These are phyloP conservation scores for Plantago major DNA, from an alignment of 257 asterid genomes.

Conservation along the genomic window DNA sequence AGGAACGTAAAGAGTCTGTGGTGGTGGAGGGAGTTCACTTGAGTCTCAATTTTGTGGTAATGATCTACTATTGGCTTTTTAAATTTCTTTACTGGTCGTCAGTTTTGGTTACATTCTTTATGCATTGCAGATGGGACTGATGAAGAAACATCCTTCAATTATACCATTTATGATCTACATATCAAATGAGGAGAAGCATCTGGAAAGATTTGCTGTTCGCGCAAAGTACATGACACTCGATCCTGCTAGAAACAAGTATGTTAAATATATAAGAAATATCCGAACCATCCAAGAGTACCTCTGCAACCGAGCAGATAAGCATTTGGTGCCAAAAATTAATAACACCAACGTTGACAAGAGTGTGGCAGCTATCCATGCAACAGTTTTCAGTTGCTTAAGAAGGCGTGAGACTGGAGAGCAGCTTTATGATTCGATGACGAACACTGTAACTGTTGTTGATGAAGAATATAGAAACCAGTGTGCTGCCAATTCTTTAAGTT, in stretches of 20 bases:
- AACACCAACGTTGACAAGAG: conserved; percentile 95
- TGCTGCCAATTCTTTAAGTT: conserved; percentile 80
- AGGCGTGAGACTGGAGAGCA: conserved; percentile 81
- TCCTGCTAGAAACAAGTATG: conserved; percentile 95
- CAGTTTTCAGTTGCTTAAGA: conserved; percentile 88
- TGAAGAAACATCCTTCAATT: conserved; percentile 98
- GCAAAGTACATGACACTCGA: conserved; percentile 98
- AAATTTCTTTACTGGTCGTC: background rate
- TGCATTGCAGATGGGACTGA: conserved; percentile 89
- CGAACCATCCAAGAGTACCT: conserved; percentile 96
- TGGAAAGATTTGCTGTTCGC: conserved; percentile 98
- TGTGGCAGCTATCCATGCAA: conserved; percentile 96
- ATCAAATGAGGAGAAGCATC: conserved; percentile 87
- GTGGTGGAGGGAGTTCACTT: conserved; percentile 99
- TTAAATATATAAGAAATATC: conserved; percentile 84
- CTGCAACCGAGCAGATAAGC: conserved; percentile 93
- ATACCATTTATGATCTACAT: conserved; percentile 95
- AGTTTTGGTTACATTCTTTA: conserved; percentile 15
- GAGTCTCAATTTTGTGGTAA: conserved; percentile 99
- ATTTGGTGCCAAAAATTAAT: conserved; percentile 92
- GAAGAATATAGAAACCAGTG: conserved; percentile 96
- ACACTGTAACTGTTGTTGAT: conserved; percentile 63
- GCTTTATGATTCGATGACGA: conserved; percentile 71
- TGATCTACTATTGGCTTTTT: conserved; percentile 1
- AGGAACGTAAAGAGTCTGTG: conserved; percentile 90